These are phyloP conservation scores for Rhynchospora pubera DNA, from an alignment of 176 grass and related monocot species.

Conservation along the genomic window DNA sequence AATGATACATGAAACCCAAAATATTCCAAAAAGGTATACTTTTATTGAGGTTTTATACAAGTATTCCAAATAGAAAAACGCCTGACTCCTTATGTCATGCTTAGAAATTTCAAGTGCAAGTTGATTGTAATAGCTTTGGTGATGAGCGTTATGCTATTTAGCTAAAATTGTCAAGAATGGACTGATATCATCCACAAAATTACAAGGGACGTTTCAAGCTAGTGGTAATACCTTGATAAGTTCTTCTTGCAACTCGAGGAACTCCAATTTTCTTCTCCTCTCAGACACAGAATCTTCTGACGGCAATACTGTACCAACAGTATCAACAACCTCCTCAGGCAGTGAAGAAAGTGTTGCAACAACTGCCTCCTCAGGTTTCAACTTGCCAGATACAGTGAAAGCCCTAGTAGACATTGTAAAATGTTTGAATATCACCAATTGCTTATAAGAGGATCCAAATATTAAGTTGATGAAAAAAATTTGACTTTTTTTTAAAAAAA, in stretches of 20 bases:
- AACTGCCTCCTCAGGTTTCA: conserved; percentile 98
- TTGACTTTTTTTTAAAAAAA: not conserved
- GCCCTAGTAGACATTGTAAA: conserved; percentile 53
- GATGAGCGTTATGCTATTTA: not conserved
- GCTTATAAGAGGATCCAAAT: not conserved
- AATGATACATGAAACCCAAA: not conserved
- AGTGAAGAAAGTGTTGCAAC: conserved; percentile 97
- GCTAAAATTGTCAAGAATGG: not conserved
- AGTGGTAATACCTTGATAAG: conserved; percentile 93
- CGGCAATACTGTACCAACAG: conserved; percentile 81
- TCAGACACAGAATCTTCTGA: conserved; percentile 98
- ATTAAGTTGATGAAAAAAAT: not conserved
- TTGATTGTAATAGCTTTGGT: not conserved
- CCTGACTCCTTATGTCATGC: not conserved
- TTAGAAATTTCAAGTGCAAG: not conserved
- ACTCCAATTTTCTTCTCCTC: conserved; percentile 87
- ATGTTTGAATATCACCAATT: not conserved
- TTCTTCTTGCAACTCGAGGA: conserved; percentile 99
- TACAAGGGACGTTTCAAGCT: not conserved
- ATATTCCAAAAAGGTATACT: not conserved
- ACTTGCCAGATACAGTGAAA: conserved; percentile 89
- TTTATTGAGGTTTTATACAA: conserved; percentile 12
- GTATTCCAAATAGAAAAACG: not conserved
- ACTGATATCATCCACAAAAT: not conserved
- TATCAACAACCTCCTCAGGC: conserved; percentile 99